A percentile compares a stretch with the other conserved stretches of the same genome.
Evolutionary conservation across 2,329 filamentous ascomycete species (phyloP).

Genomic region (Neophaeococcomyces mojaviensis): DNA sequence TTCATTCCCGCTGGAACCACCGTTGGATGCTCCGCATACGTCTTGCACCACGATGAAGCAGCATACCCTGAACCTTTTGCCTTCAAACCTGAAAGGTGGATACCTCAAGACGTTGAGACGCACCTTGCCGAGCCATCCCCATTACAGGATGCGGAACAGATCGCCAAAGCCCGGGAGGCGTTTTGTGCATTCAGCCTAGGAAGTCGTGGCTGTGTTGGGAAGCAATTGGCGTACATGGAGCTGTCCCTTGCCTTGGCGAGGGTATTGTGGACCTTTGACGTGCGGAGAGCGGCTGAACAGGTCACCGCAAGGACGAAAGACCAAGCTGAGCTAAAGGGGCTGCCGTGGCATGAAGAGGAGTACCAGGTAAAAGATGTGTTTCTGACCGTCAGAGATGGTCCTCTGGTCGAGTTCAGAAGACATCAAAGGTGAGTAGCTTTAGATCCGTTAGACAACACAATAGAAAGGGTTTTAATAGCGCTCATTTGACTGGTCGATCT

Average conservation of each 20-base stretch:
- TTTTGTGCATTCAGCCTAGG: slow-evolving; percentile 48
- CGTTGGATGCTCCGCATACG: slow-evolving; percentile 28
- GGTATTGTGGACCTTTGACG: slow-evolving; percentile 34
- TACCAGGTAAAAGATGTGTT: slow-evolving; percentile 12
- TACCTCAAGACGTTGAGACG: background rate
- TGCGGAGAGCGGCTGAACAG: slow-evolving; percentile 17
- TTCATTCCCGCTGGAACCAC: slow-evolving; percentile 27
- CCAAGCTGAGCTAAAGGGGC: background rate
- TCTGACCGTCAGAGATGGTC: slow-evolving; percentile 8
- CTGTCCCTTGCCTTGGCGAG: slow-evolving; percentile 33
- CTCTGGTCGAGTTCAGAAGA: slow-evolving; percentile 10
- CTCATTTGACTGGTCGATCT: too few species aligned
- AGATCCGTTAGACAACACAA: too few species aligned
- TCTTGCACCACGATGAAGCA: slow-evolving; percentile 28
- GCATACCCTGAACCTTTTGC: slow-evolving; percentile 25
- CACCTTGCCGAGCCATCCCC: too few species aligned
- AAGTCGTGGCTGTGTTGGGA: slow-evolving; percentile 36
- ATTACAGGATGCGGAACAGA: slow-evolving; percentile 34
- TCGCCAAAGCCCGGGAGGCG: slow-evolving; percentile 54
- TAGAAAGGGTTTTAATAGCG: too few species aligned
- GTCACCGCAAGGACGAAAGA: background rate
- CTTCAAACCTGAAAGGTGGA: slow-evolving; percentile 17
- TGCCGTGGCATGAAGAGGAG: background rate
- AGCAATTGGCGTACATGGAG: slow-evolving; percentile 37
- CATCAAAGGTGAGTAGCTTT: too few species aligned